Base-by-base conservation (phyloP, 768 basidiomycete species). In the Hypsizygus marmoreus region DNA sequence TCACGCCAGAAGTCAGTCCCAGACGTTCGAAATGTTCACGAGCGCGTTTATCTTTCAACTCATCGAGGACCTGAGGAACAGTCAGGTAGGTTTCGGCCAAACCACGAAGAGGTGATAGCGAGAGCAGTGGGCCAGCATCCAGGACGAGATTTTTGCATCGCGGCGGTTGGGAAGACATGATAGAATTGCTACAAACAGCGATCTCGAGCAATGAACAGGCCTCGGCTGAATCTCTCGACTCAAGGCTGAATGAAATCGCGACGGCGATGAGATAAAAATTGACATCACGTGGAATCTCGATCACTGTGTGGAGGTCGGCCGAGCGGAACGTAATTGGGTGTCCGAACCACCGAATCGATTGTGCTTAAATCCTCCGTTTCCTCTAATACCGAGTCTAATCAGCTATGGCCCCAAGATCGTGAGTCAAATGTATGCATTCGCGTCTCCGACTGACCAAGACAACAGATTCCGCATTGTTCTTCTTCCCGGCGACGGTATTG, bases 401-500 rank as follows among this genome's bases (percentile, higher is more conserved):
- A n/a, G n/a, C n/a, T 47, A 76, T 80, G 75, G 54, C 75, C 28
- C 56, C 62, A 14, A 76, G 70, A 72, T 67, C 72, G 80, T 81
- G 46, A 43, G 68, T 50, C 16, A n/a, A 9, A 17, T 13, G 9
- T 25, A 20, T 9, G 8, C 3, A 6, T 3, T 36, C 9, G 8
- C 32, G 4, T 14, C 24, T 19, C 19, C 17, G 20, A 28, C 39
- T 40, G 16, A 55, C 40, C 30, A 20, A 40, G 47, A 22, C 8
- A n/a, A n/a, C 56, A 95, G 94, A 43, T 97, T 89, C 68, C 86
- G 85, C 52, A 81, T 99, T 63, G 89, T 84, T 26, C 79, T 95
- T 42, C 83, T 99, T 32, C 85, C 87, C n/a, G 97, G 97, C 40
- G 97, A 99, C 69, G 97, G 97, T 50, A 98, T 99, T 58, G 95